These are phyloP conservation scores for Trifolium pratense DNA, from an alignment of 306 rosid genomes.

Conservation along the genomic window DNA sequence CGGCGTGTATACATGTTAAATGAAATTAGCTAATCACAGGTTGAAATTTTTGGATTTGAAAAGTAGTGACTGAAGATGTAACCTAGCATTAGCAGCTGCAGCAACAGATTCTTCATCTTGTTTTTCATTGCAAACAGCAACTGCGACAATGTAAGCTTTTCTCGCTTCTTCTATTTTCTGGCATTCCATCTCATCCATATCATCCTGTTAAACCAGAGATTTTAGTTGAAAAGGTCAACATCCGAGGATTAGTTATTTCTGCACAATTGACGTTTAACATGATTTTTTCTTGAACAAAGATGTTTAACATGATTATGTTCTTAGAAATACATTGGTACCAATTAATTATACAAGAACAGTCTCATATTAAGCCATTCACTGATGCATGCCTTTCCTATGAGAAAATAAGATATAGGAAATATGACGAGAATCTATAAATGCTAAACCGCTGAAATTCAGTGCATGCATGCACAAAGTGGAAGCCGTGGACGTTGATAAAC, in stretches of 20 bases:
- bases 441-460: slow-evolving; percentile 26
- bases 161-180: slow-evolving; percentile 86
- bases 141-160: slow-evolving; percentile 70
- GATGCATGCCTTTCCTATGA: no score
- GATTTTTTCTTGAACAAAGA: no score
- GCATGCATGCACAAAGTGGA: slow-evolving; percentile 3
- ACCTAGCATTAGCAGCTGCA: slow-evolving; percentile 76
- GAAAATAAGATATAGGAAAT: no score
- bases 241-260: slow-evolving; percentile 9
- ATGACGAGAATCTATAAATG: neutral
- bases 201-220: slow-evolving; percentile 61
- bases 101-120: slow-evolving; percentile 86
- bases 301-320: neutral
- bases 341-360: neutral
- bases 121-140: slow-evolving; percentile 68
- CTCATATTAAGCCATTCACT: neutral
- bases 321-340: neutral
- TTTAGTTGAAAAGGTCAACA: slow-evolving; percentile 25
- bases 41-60: slow-evolving; percentile 50
- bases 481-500: neutral
- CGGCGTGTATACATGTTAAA: slow-evolving; percentile 19
- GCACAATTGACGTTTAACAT: neutral
- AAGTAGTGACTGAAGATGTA: slow-evolving; percentile 65
- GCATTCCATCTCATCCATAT: slow-evolving; percentile 71
- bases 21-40: slow-evolving; percentile 32